Percentiles rank a stretch among this genome's conserved stretches.
Evolutionary conservation across 768 basidiomycete genomes (phyloP).

Genomic region (Kwoniella bestiolae): DNA sequence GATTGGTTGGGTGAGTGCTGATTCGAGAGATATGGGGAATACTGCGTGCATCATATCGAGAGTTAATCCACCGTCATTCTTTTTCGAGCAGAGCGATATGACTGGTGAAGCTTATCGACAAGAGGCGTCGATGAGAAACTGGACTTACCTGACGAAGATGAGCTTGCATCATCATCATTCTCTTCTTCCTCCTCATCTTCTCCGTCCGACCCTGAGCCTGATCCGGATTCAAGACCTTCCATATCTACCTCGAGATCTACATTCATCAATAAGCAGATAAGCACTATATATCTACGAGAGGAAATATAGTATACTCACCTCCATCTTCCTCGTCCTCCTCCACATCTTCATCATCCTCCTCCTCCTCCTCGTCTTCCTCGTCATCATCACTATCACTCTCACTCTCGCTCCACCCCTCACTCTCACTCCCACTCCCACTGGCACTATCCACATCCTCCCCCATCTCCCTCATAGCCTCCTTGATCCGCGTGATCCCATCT

Average conservation of each 20-base stretch:
- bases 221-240: slow-evolving; percentile 15
- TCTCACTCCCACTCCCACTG: slow-evolving; percentile 23
- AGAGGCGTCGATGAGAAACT: background rate
- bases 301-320: slow-evolving; percentile 12
- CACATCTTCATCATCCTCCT: slow-evolving; percentile 21
- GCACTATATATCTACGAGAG: background rate
- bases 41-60: slow-evolving; percentile 17
- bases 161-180: slow-evolving; percentile 4
- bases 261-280: background rate
- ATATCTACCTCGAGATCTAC: slow-evolving; percentile 18
- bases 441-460: slow-evolving; percentile 13
- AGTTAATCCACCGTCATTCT: too few relatives aligned
- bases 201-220: slow-evolving; percentile 17
- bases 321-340: slow-evolving; percentile 19
- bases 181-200: slow-evolving; percentile 7
- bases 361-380: slow-evolving; percentile 8
- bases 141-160: slow-evolving; percentile 12
- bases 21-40: slow-evolving; percentile 35
- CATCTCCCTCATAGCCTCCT: slow-evolving; percentile 28
- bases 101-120: background rate
- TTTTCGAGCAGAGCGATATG: background rate
- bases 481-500: slow-evolving; percentile 35
- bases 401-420: slow-evolving; percentile 24
- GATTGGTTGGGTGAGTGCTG: slow-evolving; percentile 34
- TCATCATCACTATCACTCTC: slow-evolving; percentile 19